These are phyloP conservation scores for Pseudoscleropodium purum DNA, from an alignment of 225 moss, liverwort and hornwort species.

Conservation along the genomic window DNA sequence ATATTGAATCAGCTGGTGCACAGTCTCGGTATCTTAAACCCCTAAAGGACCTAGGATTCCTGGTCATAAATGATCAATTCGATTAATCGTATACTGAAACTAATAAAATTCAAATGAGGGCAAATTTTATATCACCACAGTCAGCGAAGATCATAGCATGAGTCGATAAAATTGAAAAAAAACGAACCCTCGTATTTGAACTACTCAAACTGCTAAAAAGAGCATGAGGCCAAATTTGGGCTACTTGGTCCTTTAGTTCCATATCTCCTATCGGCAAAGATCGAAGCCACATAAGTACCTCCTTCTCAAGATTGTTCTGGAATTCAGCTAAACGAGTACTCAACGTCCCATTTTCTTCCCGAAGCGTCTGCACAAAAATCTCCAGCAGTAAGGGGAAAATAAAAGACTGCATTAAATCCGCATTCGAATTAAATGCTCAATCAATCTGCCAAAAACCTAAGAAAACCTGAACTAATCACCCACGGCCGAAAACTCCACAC, in stretches of 20 bases:
- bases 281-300: background rate
- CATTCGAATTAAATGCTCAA: background rate
- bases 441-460: background rate
- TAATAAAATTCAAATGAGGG: background rate
- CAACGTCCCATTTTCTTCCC: constrained; percentile 9
- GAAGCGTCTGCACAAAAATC: constrained; percentile 5
- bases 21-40: background rate
- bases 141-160: background rate
- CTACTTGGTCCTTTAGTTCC: background rate
- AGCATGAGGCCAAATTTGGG: background rate
- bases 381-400: background rate
- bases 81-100: background rate
- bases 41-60: background rate
- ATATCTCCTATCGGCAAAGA: background rate
- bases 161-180: background rate
- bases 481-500: background rate
- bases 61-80: background rate
- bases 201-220: background rate
- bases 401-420: background rate
- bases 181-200: background rate
- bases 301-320: background rate
- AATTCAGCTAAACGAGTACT: background rate
- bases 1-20: background rate
- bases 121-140: background rate
- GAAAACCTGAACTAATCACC: background rate